Conservation (phyloP, 768 basidiomycete species). For the Hygrocybe punicea region DNA sequence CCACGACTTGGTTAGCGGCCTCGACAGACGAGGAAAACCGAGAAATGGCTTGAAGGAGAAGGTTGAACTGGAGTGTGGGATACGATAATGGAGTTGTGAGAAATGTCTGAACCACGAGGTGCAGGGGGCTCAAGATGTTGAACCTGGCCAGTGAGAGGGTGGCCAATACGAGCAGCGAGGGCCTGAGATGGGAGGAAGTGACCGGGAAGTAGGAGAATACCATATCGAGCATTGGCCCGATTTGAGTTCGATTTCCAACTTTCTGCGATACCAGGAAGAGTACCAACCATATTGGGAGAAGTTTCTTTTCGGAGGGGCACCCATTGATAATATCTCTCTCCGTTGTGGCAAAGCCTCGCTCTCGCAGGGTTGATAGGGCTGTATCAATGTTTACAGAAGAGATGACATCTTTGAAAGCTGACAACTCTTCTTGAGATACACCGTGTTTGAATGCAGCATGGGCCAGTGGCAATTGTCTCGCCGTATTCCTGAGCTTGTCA, state of each 20-base stretch:
- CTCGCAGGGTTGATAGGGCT: conserved; percentile 25
- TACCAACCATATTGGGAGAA: conserved; percentile 54
- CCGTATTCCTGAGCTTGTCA: conserved; percentile 30
- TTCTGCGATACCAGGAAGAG: conserved; percentile 48
- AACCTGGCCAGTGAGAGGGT: conserved; percentile 50
- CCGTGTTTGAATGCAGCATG: conserved; percentile 31
- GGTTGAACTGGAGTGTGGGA: conserved; percentile 44
- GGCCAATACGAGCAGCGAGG: conserved; percentile 45
- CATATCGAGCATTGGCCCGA: conserved; percentile 44
- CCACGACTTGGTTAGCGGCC: conserved; percentile 38
- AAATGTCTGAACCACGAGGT: conserved; percentile 43
- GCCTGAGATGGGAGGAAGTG: conserved; percentile 33
- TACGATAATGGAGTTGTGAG: conserved; percentile 33
- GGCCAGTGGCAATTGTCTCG: conserved; percentile 21
- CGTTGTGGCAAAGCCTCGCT: neutral
- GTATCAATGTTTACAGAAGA: conserved; percentile 32
- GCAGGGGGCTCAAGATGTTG: conserved; percentile 46
- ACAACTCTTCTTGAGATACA: conserved; percentile 38
- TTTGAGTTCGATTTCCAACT: conserved; percentile 45
- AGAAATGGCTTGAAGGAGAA: conserved; percentile 51
- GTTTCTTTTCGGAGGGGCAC: neutral
- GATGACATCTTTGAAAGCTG: conserved; percentile 39
- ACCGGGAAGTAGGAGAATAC: conserved; percentile 38
- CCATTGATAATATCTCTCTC: conserved; percentile 3
- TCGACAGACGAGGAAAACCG: conserved; percentile 37